Conservation (phyloP, 164 flowering plant species). For the Buxus sempervirens region DNA sequence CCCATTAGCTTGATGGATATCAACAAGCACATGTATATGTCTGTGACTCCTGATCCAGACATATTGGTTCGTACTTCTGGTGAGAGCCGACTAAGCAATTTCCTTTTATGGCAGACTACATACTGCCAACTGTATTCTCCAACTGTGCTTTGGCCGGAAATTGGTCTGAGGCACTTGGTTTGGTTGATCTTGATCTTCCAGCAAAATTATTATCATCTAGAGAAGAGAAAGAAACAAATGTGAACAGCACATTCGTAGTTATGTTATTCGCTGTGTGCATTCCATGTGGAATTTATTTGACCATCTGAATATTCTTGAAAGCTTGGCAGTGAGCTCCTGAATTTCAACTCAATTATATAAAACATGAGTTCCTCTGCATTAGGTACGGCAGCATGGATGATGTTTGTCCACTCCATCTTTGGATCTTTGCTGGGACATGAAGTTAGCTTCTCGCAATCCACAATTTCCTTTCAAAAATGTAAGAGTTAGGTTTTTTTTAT, state of each 20-base stretch:
- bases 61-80: constrained; percentile 46
- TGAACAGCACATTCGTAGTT: background rate
- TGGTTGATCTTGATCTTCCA: constrained; percentile 42
- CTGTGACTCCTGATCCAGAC: constrained; percentile 43
- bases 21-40: constrained; percentile 41
- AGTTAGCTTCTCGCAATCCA: too few relatives aligned
- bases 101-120: constrained; percentile 47
- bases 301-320: too few relatives aligned
- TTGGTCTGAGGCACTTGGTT: constrained; percentile 38
- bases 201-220: constrained; percentile 25
- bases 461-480: too few relatives aligned
- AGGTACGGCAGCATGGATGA: too few relatives aligned
- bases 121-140: constrained; percentile 30
- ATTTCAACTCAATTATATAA: too few relatives aligned
- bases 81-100: constrained; percentile 45
- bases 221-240: constrained; percentile 20
- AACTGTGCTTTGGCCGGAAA: constrained; percentile 44
- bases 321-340: too few relatives aligned
- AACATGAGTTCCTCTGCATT: too few relatives aligned
- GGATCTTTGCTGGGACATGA: too few relatives aligned
- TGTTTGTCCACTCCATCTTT: too few relatives aligned
- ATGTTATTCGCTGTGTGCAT: too few relatives aligned
- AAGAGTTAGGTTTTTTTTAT: too few relatives aligned
- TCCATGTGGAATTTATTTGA: too few relatives aligned
- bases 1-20: constrained; percentile 22